Conservation (phyloP, 179 eudicot species). For the Beta macrorhiza region DNA sequence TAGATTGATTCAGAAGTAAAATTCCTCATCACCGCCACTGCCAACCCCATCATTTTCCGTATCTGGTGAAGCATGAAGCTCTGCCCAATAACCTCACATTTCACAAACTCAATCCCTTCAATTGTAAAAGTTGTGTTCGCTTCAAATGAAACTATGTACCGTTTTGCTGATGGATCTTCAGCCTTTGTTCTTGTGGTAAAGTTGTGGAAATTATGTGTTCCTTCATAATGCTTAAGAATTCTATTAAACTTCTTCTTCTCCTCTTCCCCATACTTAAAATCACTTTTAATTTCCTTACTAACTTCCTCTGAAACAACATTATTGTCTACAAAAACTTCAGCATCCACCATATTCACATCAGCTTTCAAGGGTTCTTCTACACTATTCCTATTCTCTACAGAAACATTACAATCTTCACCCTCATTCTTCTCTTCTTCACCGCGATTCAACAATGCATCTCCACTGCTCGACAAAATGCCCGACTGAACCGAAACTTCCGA, state of each 20-base stretch:
- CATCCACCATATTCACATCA: conserved; percentile 15
- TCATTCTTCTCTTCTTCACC: neutral
- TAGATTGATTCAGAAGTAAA: conserved; percentile 65
- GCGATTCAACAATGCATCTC: conserved; percentile 5
- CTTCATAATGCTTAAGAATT: conserved; percentile 66
- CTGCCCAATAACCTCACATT: conserved; percentile 90
- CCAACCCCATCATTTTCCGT: conserved; percentile 85
- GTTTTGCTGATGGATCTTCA: conserved; percentile 77
- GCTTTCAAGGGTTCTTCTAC: conserved; percentile 12
- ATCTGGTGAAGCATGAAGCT: conserved; percentile 99
- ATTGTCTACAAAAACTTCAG: neutral
- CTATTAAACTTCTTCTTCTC: conserved; percentile 68
- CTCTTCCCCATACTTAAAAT: conserved; percentile 62
- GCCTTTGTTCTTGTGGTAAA: conserved; percentile 87
- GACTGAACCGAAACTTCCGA: conserved; percentile 7
- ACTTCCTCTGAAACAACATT: conserved; percentile 8
- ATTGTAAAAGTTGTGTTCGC: conserved; percentile 58
- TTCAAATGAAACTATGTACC: conserved; percentile 72
- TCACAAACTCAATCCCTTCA: conserved; percentile 86
- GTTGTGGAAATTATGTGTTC: conserved; percentile 90
- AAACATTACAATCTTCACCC: conserved; percentile 2
- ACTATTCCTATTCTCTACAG: neutral
- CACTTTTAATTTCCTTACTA: conserved; percentile 27
- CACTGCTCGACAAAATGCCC: conserved; percentile 23
- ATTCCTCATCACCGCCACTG: conserved; percentile 80